phyloP scores from a whole-genome alignment of 2,329 filamentous ascomycete species.

The Aspergillus sp. region DNA sequence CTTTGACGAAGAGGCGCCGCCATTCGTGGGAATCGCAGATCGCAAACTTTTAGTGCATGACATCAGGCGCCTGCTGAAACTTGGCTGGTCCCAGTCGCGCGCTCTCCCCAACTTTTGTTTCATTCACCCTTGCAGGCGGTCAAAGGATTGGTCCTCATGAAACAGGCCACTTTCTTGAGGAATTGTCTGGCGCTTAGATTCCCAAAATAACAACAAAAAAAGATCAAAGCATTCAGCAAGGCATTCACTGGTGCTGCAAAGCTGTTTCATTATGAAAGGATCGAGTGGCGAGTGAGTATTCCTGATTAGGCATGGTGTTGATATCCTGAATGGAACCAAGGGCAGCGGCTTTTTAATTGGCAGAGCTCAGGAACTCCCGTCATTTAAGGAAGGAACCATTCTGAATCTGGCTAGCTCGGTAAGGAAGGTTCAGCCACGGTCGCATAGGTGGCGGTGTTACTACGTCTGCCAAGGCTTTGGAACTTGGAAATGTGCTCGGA shows the following conservation, averaged over 20 bases:
- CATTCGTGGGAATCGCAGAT: constrained; percentile 28
- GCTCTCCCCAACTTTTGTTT: background rate
- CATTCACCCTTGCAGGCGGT: background rate
- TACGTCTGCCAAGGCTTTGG: constrained; percentile 2
- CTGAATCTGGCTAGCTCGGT: background rate
- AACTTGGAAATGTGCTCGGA: background rate
- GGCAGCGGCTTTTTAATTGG: background rate
- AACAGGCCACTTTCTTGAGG: background rate
- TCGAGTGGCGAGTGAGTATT: background rate
- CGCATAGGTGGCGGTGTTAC: constrained; percentile 4
- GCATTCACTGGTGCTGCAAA: too few species aligned
- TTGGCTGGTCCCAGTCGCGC: constrained; percentile 12
- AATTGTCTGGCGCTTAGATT: constrained; percentile 1
- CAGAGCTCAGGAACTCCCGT: background rate
- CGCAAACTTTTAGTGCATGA: constrained; percentile 24
- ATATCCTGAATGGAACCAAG: background rate
- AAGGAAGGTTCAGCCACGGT: background rate
- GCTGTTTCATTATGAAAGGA: background rate
- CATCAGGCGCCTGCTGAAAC: constrained; percentile 41
- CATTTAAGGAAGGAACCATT: background rate
- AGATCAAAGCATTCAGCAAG: background rate
- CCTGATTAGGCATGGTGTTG: background rate
- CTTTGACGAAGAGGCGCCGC: constrained; percentile 3
- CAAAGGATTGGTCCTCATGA: constrained; percentile 3
- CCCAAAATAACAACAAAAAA: constrained; percentile 5